Evolutionary conservation across 2,329 filamentous ascomycete genomes (phyloP).

Genomic region (Epichloe glyceriae): DNA sequence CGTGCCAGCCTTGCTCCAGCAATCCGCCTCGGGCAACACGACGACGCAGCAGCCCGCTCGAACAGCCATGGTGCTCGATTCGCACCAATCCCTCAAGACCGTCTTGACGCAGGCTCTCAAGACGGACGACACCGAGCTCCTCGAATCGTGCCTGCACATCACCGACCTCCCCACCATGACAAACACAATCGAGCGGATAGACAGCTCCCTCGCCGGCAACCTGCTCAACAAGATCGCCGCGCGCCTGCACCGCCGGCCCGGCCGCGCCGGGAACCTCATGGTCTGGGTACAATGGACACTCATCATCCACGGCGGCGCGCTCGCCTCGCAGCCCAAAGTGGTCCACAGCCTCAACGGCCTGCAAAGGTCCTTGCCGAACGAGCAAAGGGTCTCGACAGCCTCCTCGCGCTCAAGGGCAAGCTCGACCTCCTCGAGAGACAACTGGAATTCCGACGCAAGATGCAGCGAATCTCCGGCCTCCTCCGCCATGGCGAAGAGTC

Average conservation of each 20-base stretch:
- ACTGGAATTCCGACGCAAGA: conserved; percentile 62
- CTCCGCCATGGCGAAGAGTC: conserved; percentile 32
- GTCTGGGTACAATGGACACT: conserved; percentile 94
- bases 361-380: conserved; percentile 79
- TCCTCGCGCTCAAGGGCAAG: conserved; percentile 86
- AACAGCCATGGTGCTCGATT: conserved; percentile 45
- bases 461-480: conserved; percentile 35
- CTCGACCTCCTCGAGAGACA: conserved; percentile 89
- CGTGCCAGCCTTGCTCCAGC: conserved; percentile 49
- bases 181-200: conserved; percentile 80
- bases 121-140: conserved; percentile 78
- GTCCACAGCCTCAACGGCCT: conserved; percentile 65
- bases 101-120: conserved; percentile 88
- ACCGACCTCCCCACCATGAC: conserved; percentile 66
- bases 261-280: conserved; percentile 80
- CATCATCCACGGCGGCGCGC: conserved; percentile 78
- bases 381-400: conserved; percentile 64
- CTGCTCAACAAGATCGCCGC: conserved; percentile 78
- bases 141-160: conserved; percentile 83
- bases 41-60: conserved; percentile 29
- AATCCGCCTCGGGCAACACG: conserved; percentile 17
- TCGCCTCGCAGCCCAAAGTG: conserved; percentile 76
- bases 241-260: conserved; percentile 73
- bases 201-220: conserved; percentile 66
- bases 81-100: conserved; percentile 71